Conservation (phyloP, 1,139 yeast genomes). For the Debaryomyces subglobosus region DNA sequence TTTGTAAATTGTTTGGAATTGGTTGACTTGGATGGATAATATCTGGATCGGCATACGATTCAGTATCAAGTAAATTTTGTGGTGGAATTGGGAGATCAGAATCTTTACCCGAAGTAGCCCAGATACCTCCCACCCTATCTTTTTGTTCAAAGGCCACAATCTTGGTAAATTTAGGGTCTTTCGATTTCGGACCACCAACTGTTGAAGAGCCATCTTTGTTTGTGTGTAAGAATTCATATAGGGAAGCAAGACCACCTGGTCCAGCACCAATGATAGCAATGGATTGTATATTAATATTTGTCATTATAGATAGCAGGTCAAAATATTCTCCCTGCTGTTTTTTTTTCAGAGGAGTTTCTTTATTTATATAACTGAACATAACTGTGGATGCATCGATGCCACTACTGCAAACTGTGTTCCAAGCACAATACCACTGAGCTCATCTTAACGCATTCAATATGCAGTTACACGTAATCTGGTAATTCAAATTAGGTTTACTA, state of each 20-base stretch:
- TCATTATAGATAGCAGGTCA: not conserved
- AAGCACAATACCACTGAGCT: too few species aligned
- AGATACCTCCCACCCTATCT: not conserved
- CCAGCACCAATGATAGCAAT: constrained; percentile 43
- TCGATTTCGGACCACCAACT: not conserved
- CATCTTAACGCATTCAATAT: too few species aligned
- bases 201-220: constrained; percentile 33
- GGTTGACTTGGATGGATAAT: constrained; percentile 25
- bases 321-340: not conserved
- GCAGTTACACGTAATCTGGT: too few species aligned
- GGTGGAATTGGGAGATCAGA: constrained; percentile 35
- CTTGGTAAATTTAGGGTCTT: not conserved
- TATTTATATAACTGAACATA: not conserved
- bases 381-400: not conserved
- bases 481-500: not conserved
- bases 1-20: constrained; percentile 20
- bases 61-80: constrained; percentile 30
- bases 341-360: not conserved
- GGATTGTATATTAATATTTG: constrained; percentile 19
- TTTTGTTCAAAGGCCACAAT: not conserved
- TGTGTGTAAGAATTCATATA: constrained; percentile 40
- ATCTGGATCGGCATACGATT: constrained; percentile 29
- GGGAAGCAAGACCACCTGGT: constrained; percentile 40
- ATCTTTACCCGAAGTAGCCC: constrained; percentile 30
- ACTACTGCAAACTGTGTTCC: not conserved